Base-by-base conservation (phyloP, 768 basidiomycete genomes). In the Rhodotorula taiwanensis region DNA sequence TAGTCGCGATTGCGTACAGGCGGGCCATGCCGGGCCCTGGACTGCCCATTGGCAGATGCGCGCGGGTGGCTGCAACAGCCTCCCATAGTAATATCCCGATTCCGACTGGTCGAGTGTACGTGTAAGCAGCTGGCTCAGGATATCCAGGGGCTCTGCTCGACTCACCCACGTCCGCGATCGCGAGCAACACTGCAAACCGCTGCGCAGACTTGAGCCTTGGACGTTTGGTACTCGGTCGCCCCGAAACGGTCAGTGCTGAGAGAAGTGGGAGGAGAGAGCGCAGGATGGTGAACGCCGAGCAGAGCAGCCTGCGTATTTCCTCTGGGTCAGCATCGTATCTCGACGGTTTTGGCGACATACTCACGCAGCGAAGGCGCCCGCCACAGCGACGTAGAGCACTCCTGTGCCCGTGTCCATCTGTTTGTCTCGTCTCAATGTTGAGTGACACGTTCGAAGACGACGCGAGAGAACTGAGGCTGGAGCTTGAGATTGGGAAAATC, bases 251-350 rank as follows among this genome's bases (percentile, higher is more conserved):
- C 20, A n/a, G 49, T 62, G 67, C 2, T 57, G 60, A 47, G 0
- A 69, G 47, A 25, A 62, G 56, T 0, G 67, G 63, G 0, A 69
- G 54, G 20, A 69, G 67, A 2, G 63, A 65, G 15, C 63, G 60
- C 4, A 69, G 50, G 1, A 50, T 62, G 4, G 67, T 65, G 34
- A 62, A 69, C 15, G 56, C 42, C 16, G 60, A 51, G 54, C 60
- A 62, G 34, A 65, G 18, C 52, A 65, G 52, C 15, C 67, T 68
- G 58, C 8, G 28, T 7, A n/a, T n/a, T n/a, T n/a, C n/a, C n/a
- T n/a, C n/a, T n/a, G n/a, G n/a, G n/a, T n/a, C n/a, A n/a, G n/a
- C n/a, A n/a, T n/a, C n/a, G n/a, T n/a, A n/a, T n/a, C n/a, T n/a
- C n/a, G n/a, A n/a, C n/a, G n/a, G n/a, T n/a, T n/a, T n/a, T n/a